A percentile compares a stretch with the other conserved stretches of the same genome.
Evolutionary conservation across 2,329 filamentous ascomycete species (phyloP).

Genomic region (Verticillium tricorpus): DNA sequence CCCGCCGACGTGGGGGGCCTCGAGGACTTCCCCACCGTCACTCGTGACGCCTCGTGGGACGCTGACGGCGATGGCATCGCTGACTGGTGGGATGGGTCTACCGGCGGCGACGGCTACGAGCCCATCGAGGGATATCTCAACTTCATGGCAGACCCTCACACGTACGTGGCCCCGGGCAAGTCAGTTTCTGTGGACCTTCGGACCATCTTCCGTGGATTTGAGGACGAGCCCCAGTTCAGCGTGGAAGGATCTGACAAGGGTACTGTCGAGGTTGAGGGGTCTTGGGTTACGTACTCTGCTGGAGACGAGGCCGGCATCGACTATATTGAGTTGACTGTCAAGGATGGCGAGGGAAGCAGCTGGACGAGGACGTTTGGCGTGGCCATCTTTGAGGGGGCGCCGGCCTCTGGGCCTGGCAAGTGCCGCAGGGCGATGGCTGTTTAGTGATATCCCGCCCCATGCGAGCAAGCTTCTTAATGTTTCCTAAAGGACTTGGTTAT

Average conservation of each 20-base stretch:
- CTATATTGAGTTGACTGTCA: constrained; percentile 10
- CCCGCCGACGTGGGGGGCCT: constrained; percentile 26
- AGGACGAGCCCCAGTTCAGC: constrained; percentile 9
- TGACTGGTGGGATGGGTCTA: constrained; percentile 12
- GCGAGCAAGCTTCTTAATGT: not conserved
- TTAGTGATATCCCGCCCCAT: not conserved
- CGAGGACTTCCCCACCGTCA: constrained; percentile 23
- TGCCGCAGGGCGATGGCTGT: not conserved
- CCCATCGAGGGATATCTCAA: constrained; percentile 3
- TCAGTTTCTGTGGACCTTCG: constrained; percentile 19
- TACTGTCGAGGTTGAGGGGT: constrained; percentile 9
- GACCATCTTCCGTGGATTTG: constrained; percentile 17
- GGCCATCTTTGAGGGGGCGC: constrained; percentile 8
- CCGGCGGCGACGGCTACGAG: constrained; percentile 22
- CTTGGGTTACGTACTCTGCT: constrained; percentile 11
- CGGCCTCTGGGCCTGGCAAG: not conserved
- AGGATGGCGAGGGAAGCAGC: constrained; percentile 15
- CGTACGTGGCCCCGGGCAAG: constrained; percentile 19
- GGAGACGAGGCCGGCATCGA: constrained; percentile 12
- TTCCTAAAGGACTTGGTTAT: too few species aligned
- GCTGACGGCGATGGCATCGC: constrained; percentile 26
- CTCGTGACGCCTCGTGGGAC: constrained; percentile 22
- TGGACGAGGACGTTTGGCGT: constrained; percentile 16
- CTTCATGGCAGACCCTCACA: constrained; percentile 16
- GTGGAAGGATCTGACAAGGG: constrained; percentile 11